These are phyloP conservation scores for Sporothrix luriei DNA, from an alignment of 2,329 filamentous ascomycete genomes.

Conservation along the genomic window DNA sequence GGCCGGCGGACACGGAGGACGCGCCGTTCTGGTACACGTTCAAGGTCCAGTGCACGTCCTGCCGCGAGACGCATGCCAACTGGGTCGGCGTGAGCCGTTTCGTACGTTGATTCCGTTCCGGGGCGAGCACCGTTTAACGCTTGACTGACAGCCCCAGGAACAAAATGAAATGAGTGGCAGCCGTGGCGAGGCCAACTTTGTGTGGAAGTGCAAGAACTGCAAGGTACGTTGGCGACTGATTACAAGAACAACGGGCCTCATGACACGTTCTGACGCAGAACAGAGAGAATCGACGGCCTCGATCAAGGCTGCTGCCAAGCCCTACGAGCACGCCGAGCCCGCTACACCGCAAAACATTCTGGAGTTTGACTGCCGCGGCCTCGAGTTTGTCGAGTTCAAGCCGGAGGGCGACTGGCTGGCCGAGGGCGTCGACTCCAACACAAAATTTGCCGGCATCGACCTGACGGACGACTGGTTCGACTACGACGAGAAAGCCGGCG, in stretches of 20 bases:
- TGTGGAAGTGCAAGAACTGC: slow-evolving; percentile 99
- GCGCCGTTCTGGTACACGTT: slow-evolving; percentile 95
- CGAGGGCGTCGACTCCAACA: slow-evolving; percentile 76
- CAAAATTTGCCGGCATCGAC: slow-evolving; percentile 81
- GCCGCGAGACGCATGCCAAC: slow-evolving; percentile 86
- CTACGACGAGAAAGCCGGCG: slow-evolving; percentile 89
- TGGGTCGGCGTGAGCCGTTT: slow-evolving; percentile 84
- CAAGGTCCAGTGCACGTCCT: slow-evolving; percentile 97
- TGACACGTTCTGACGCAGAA: background rate
- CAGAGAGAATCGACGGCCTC: slow-evolving; percentile 84
- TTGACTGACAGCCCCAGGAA: slow-evolving; percentile 59
- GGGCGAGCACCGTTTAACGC: background rate
- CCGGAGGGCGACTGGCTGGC: slow-evolving; percentile 93
- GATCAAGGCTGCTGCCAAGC: slow-evolving; percentile 71
- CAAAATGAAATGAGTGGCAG: slow-evolving; percentile 88
- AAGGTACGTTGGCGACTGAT: slow-evolving; percentile 59
- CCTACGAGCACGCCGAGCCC: slow-evolving; percentile 72
- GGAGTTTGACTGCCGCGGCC: slow-evolving; percentile 88
- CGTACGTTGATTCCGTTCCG: slow-evolving; percentile 55
- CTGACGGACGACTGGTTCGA: slow-evolving; percentile 93
- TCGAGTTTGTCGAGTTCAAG: slow-evolving; percentile 90
- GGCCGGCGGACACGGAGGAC: slow-evolving; percentile 77
- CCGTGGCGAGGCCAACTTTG: slow-evolving; percentile 95
- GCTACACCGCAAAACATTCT: slow-evolving; percentile 78
- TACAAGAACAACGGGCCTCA: background rate